These are phyloP conservation scores for Pseudocercospora macadamiae DNA, from an alignment of 2,329 filamentous ascomycete genomes.

Conservation along the genomic window DNA sequence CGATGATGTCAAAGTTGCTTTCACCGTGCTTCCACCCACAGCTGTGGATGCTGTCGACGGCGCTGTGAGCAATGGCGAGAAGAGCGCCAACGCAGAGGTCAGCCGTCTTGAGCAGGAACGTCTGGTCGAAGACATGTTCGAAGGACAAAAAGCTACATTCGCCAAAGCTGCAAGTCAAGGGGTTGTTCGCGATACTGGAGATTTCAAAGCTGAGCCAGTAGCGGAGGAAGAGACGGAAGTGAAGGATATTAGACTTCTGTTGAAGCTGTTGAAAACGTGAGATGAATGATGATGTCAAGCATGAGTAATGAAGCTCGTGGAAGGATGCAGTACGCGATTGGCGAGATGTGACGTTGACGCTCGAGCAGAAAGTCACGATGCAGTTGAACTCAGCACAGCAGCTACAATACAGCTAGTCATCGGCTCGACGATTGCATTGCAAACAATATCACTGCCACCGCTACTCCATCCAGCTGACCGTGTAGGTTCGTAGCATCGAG, in stretches of 20 bases:
- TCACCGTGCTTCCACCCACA: conserved; percentile 66
- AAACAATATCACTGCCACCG: too few relatives aligned
- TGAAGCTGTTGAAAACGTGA: conserved; percentile 71
- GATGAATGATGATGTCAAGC: not conserved
- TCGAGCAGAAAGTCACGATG: too few relatives aligned
- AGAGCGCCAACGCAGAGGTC: conserved; percentile 31
- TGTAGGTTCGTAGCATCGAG: too few relatives aligned
- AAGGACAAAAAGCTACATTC: conserved; percentile 38
- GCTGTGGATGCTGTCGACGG: conserved; percentile 25
- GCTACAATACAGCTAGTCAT: too few relatives aligned
- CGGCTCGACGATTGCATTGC: too few relatives aligned
- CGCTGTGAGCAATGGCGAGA: conserved; percentile 26
- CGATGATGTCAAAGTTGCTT: conserved; percentile 95
- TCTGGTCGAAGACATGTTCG: conserved; percentile 41
- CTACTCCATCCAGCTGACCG: too few relatives aligned
- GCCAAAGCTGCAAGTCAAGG: conserved; percentile 40
- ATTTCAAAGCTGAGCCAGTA: conserved; percentile 53
- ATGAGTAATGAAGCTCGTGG: not conserved
- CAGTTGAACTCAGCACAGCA: too few relatives aligned
- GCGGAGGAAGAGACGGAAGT: conserved; percentile 84
- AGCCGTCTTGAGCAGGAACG: conserved; percentile 36
- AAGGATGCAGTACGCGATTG: too few relatives aligned
- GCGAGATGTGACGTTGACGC: too few relatives aligned
- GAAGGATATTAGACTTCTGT: conserved; percentile 73
- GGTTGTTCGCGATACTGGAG: conserved; percentile 27